Evolutionary conservation across 495 filamentous ascomycete genomes (phyloP).

Genomic region (Penicillium antarcticum): DNA sequence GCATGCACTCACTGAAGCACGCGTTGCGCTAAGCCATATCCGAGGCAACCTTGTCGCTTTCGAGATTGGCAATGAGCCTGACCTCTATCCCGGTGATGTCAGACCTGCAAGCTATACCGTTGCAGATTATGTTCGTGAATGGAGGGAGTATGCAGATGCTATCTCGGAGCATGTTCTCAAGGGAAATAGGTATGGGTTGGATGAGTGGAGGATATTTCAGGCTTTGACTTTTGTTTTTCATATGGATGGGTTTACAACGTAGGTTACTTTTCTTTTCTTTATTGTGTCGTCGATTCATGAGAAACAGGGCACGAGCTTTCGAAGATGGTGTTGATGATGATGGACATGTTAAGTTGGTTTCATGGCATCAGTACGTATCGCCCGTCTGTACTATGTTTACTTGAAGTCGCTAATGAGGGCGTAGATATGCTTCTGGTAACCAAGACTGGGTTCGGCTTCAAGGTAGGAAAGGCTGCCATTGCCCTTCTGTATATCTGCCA

Average conservation of each 20-base stretch:
- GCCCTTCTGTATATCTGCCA: too few species aligned
- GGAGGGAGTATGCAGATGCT: conserved; percentile 13
- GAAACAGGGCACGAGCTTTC: conserved; percentile 6
- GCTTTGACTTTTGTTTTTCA: conserved; percentile 16
- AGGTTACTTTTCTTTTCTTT: neutral
- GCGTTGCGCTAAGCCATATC: conserved; percentile 11
- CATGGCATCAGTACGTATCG: conserved; percentile 12
- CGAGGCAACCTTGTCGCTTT: conserved; percentile 10
- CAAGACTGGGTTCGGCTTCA: conserved; percentile 13
- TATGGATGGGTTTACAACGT: conserved; percentile 4
- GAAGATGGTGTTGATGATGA: conserved; percentile 7
- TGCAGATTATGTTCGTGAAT: conserved; percentile 12
- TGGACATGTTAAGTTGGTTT: conserved; percentile 15
- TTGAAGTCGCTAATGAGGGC: neutral
- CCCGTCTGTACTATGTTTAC: neutral
- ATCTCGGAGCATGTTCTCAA: conserved; percentile 11
- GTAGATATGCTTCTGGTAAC: conserved; percentile 12
- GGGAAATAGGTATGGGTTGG: conserved; percentile 11
- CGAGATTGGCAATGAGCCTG: conserved; percentile 17
- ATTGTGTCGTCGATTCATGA: neutral
- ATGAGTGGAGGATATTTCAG: conserved; percentile 13
- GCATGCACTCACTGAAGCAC: conserved; percentile 11
- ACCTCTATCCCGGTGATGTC: conserved; percentile 13
- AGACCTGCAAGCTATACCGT: conserved; percentile 4
- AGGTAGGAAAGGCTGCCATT: neutral